A percentile compares a stretch with the other conserved stretches of the same genome.
Conservation (phyloP, 441 rosid species). For the Adansonia gregorii region DNA sequence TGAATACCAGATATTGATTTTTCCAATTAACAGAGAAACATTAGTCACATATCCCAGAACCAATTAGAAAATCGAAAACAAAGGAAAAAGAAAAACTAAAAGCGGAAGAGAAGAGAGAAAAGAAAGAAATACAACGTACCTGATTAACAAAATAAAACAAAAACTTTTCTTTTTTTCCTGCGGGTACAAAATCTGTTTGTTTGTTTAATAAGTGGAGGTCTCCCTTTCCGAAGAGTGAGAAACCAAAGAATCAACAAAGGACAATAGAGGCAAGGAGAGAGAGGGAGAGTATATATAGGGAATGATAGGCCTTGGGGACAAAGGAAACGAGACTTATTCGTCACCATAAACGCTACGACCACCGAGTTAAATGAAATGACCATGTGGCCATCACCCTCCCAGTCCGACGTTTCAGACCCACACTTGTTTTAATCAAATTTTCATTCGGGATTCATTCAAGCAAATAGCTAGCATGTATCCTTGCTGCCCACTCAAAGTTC, state of each 20-base stretch:
- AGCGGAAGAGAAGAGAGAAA: background rate
- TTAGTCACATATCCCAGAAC: background rate
- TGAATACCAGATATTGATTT: background rate
- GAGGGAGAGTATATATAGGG: slow-evolving; percentile 1
- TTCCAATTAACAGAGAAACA: background rate
- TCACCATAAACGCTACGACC: background rate
- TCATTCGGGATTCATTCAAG: background rate
- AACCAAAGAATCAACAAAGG: background rate
- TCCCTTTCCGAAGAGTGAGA: background rate
- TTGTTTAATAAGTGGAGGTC: background rate
- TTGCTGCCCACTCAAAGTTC: slow-evolving; percentile 8
- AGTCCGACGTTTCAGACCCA: background rate
- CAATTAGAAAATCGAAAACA: background rate
- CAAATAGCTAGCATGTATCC: background rate
- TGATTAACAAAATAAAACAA: slow-evolving; percentile 12
- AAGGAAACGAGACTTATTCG: slow-evolving; percentile 8
- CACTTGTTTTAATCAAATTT: background rate
- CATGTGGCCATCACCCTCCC: background rate
- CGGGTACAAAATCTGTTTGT: background rate
- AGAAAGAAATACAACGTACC: background rate
- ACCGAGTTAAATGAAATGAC: background rate
- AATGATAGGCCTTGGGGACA: slow-evolving; percentile 12
- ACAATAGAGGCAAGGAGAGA: background rate
- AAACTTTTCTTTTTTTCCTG: background rate
- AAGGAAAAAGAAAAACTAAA: background rate